Evolutionary conservation across 2,329 filamentous ascomycete species (phyloP).

Genomic region (Fusarium guadeloupense): DNA sequence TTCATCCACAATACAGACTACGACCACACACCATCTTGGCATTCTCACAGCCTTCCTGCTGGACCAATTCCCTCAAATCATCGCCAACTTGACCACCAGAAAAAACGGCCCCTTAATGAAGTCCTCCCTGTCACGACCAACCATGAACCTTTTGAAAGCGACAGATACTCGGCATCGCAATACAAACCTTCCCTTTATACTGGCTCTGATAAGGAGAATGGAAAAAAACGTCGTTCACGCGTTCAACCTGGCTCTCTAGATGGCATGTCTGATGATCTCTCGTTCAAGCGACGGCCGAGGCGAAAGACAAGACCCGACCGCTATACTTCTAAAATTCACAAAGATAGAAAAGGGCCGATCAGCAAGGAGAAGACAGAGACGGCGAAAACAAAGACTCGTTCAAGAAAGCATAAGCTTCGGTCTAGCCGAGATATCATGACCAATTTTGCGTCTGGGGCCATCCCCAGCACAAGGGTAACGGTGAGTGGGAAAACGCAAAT

Average conservation of each 20-base stretch:
- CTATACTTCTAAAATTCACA: constrained; percentile 57
- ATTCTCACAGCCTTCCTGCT: constrained; percentile 15
- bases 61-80: background rate
- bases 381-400: constrained; percentile 5
- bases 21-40: background rate
- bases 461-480: constrained; percentile 53
- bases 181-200: background rate
- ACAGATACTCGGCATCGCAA: background rate
- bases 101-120: background rate
- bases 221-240: constrained; percentile 1
- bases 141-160: background rate
- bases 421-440: constrained; percentile 60
- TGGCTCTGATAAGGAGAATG: constrained; percentile 13
- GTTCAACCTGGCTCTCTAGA: background rate
- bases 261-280: background rate
- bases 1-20: background rate
- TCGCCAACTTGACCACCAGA: background rate
- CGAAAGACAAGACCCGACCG: constrained; percentile 65
- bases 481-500: constrained; percentile 34
- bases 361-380: constrained; percentile 6
- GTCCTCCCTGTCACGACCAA: background rate
- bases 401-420: constrained; percentile 44
- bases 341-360: background rate
- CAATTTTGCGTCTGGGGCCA: constrained; percentile 64
- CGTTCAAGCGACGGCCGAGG: constrained; percentile 61